Evolutionary conservation across 352 stramenopile species (phyloP).

Genomic region (Pythium phragmiticola): DNA sequence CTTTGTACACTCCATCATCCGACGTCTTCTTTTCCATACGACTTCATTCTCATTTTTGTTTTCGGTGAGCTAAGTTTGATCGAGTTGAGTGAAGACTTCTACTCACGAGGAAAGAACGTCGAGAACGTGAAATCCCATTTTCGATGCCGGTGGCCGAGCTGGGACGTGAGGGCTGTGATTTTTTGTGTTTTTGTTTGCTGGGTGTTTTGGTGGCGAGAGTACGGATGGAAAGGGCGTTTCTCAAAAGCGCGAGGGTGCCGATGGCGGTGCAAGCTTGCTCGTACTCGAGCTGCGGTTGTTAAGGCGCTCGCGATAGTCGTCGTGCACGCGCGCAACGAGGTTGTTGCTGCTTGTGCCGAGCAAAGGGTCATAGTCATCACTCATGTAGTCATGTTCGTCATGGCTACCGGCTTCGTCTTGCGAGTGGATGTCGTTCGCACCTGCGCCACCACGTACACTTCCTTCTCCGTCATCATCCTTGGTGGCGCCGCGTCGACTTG

Average conservation of each 20-base stretch:
- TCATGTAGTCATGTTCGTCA: constrained; percentile 30
- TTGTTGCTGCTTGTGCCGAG: constrained; percentile 46
- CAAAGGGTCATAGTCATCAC: constrained; percentile 59
- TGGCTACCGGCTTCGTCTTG: constrained; percentile 39
- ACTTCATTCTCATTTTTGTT: background rate
- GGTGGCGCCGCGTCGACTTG: constrained; percentile 31
- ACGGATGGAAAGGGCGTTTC: background rate
- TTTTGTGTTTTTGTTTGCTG: constrained; percentile 9
- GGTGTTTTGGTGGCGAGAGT: background rate
- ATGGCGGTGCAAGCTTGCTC: constrained; percentile 23
- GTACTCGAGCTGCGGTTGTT: constrained; percentile 41
- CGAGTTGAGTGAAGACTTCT: background rate
- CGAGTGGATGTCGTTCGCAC: constrained; percentile 13
- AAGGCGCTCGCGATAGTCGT: constrained; percentile 73
- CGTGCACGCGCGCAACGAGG: constrained; percentile 70
- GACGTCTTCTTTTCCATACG: background rate
- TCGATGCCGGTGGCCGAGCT: background rate
- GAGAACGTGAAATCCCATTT: background rate
- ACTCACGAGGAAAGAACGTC: constrained; percentile 5
- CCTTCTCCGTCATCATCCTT: constrained; percentile 40
- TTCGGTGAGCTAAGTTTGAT: constrained; percentile 5
- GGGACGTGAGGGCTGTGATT: background rate
- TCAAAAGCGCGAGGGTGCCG: constrained; percentile 17
- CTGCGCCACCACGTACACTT: constrained; percentile 21
- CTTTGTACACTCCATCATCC: background rate